Evolutionary conservation across 495 filamentous ascomycete genomes (phyloP).

Genomic region (Penicillium coprophilum): DNA sequence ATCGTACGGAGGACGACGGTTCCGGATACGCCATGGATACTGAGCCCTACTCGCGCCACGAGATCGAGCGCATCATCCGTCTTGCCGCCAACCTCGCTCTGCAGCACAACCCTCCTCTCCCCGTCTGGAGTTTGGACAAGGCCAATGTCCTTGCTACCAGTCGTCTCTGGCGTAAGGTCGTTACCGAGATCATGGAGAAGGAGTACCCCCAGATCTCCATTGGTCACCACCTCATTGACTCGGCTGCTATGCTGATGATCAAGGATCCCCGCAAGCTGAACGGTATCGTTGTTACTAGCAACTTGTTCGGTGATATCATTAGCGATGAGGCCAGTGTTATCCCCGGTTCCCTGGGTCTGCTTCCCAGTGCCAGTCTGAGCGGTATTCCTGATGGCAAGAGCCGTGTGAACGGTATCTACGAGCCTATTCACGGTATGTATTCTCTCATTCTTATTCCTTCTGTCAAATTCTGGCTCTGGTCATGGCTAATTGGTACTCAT

Average conservation of each 20-base stretch:
- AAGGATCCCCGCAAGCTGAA: slow-evolving; percentile 91
- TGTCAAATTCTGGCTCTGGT: neutral
- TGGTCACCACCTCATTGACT: slow-evolving; percentile 91
- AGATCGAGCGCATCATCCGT: slow-evolving; percentile 88
- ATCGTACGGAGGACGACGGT: slow-evolving; percentile 78
- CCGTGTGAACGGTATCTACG: slow-evolving; percentile 75
- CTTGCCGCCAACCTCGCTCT: slow-evolving; percentile 81
- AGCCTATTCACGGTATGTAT: slow-evolving; percentile 88
- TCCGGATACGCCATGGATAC: slow-evolving; percentile 80
- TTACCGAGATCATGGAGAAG: slow-evolving; percentile 70
- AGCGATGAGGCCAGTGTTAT: slow-evolving; percentile 96
- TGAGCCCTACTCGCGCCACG: slow-evolving; percentile 80
- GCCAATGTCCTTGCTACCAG: slow-evolving; percentile 93
- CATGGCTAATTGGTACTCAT: slow-evolving; percentile 14
- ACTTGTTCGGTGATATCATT: slow-evolving; percentile 96
- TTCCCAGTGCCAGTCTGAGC: slow-evolving; percentile 85
- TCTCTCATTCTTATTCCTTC: slow-evolving; percentile 8
- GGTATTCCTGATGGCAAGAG: slow-evolving; percentile 74
- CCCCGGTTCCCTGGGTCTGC: slow-evolving; percentile 82
- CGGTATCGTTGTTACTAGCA: slow-evolving; percentile 90
- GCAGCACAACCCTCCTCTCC: slow-evolving; percentile 72
- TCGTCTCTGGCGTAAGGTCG: slow-evolving; percentile 85
- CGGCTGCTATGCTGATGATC: slow-evolving; percentile 94
- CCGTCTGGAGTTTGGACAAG: slow-evolving; percentile 92
- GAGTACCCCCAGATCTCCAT: slow-evolving; percentile 88